Evolutionary conservation across 2,329 filamentous ascomycete species (phyloP).

Genomic region (Emydomyces testavorans): DNA sequence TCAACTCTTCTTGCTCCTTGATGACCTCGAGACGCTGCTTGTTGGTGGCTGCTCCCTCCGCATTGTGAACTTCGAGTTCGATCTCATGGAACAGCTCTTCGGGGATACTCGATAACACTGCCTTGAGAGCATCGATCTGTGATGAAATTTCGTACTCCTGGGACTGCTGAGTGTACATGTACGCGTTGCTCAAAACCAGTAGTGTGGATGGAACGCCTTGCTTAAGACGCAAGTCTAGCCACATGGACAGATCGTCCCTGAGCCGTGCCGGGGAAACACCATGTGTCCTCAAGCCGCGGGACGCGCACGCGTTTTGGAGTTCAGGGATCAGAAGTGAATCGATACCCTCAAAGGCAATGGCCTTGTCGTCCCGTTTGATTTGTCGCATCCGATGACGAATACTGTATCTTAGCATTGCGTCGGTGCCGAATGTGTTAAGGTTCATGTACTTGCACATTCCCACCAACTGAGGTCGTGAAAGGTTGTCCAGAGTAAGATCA

Average conservation of each 20-base stretch:
- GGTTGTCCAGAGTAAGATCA: constrained; percentile 90
- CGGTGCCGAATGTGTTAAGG: constrained; percentile 90
- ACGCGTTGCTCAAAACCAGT: constrained; percentile 90
- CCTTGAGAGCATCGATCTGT: constrained; percentile 85
- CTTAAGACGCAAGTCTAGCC: constrained; percentile 86
- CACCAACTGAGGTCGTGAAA: constrained; percentile 87
- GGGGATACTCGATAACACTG: constrained; percentile 85
- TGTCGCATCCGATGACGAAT: constrained; percentile 96
- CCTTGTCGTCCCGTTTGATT: constrained; percentile 94
- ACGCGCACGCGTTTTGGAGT: constrained; percentile 82
- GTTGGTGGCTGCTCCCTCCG: constrained; percentile 94
- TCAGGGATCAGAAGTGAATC: constrained; percentile 87
- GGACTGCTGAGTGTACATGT: constrained; percentile 71
- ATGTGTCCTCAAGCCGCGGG: constrained; percentile 82
- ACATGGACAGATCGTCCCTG: constrained; percentile 80
- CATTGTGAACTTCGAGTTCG: constrained; percentile 92
- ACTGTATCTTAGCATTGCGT: constrained; percentile 95
- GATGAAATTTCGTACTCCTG: constrained; percentile 72
- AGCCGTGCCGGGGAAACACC: constrained; percentile 80
- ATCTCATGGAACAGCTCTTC: constrained; percentile 99
- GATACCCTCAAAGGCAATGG: constrained; percentile 87
- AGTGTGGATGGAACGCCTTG: constrained; percentile 94
- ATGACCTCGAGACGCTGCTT: constrained; percentile 97
- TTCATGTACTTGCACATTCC: constrained; percentile 99
- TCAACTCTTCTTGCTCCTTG: constrained; percentile 96